Conservation (phyloP, 257 asterid genomes). For the Hygrophila difformis region DNA sequence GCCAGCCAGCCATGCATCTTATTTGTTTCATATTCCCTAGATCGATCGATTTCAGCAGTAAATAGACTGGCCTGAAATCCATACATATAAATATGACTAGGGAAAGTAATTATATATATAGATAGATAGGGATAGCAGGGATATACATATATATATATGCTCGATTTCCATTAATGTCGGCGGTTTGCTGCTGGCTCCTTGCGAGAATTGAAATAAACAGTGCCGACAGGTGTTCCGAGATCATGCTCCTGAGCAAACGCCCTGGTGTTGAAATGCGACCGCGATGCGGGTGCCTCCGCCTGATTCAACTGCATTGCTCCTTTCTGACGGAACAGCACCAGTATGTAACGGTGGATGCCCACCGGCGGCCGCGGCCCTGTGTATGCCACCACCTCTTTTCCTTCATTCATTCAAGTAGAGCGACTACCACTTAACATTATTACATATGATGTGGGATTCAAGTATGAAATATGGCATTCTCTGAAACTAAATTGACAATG, state of each 20-base stretch:
- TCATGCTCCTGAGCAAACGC: slow-evolving; percentile 30
- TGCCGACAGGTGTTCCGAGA: slow-evolving; percentile 44
- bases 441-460: no score
- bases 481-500: no score
- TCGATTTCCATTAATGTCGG: slow-evolving; percentile 30
- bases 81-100: no score
- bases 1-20: no score
- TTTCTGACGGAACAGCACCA: slow-evolving; percentile 42
- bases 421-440: no score
- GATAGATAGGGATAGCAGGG: no score
- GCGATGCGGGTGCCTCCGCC: slow-evolving; percentile 16
- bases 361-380: slow-evolving; percentile 36
- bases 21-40: no score
- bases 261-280: slow-evolving; percentile 44
- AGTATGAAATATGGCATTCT: no score
- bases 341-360: slow-evolving; percentile 54
- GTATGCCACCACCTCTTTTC: slow-evolving; percentile 36
- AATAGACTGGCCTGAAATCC: no score
- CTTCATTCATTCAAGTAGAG: slow-evolving; percentile 20
- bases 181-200: slow-evolving; percentile 38
- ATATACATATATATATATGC: no score
- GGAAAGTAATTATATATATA: no score
- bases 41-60: no score
- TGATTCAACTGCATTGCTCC: not conserved
- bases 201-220: slow-evolving; percentile 55